These are phyloP conservation scores for Monascus purpureus DNA, from an alignment of 495 filamentous ascomycete species.

Conservation along the genomic window DNA sequence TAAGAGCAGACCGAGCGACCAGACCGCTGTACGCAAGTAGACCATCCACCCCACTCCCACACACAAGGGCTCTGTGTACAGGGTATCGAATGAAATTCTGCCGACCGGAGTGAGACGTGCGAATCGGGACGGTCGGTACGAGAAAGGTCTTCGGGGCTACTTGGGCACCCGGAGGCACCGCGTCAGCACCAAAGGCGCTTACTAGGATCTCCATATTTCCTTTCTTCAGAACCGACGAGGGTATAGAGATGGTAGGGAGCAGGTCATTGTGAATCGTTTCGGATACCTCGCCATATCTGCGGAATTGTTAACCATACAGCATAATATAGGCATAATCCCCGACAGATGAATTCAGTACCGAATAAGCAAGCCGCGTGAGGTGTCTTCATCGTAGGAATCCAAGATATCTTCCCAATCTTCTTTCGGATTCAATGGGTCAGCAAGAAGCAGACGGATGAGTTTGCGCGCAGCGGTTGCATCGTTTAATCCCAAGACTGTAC, in stretches of 20 bases:
- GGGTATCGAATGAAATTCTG: slow-evolving; percentile 59
- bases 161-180: slow-evolving; percentile 30
- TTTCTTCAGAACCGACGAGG: slow-evolving; percentile 51
- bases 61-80: slow-evolving; percentile 68
- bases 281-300: slow-evolving; percentile 40
- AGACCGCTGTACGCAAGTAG: slow-evolving; percentile 36
- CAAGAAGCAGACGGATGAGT: slow-evolving; percentile 57
- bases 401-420: slow-evolving; percentile 60
- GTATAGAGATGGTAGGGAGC: slow-evolving; percentile 44
- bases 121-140: slow-evolving; percentile 58
- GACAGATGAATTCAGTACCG: slow-evolving; percentile 24
- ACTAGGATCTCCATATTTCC: slow-evolving; percentile 69
- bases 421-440: slow-evolving; percentile 56
- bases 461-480: slow-evolving; percentile 35
- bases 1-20: slow-evolving; percentile 20
- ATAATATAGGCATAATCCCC: not conserved
- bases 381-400: slow-evolving; percentile 27
- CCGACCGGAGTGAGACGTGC: slow-evolving; percentile 42
- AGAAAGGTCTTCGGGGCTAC: slow-evolving; percentile 42
- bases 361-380: slow-evolving; percentile 41
- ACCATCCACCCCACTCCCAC: slow-evolving; percentile 50
- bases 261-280: slow-evolving; percentile 29
- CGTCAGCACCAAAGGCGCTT: slow-evolving; percentile 35
- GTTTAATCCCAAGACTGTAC: slow-evolving; percentile 38
- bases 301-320: not conserved